These are phyloP conservation scores for Mycena galericulata DNA, from an alignment of 768 basidiomycete genomes.

Conservation along the genomic window DNA sequence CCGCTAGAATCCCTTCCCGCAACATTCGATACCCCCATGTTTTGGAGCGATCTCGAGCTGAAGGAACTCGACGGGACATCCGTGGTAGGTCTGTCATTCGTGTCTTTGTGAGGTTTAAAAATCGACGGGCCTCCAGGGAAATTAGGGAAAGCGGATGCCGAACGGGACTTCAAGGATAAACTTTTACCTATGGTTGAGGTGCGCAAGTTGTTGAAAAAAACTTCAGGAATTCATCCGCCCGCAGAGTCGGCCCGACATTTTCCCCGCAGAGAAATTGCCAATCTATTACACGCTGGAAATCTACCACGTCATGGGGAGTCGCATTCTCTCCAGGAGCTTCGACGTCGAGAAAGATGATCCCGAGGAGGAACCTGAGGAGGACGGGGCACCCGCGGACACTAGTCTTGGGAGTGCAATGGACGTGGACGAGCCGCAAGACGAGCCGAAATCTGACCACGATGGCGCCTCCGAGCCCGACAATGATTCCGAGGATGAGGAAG, in stretches of 20 bases:
- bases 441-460: constrained; percentile 35
- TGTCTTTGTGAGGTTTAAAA: constrained; percentile 1
- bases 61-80: constrained; percentile 83
- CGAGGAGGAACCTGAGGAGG: constrained; percentile 45
- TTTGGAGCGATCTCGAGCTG: constrained; percentile 85
- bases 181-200: constrained; percentile 82
- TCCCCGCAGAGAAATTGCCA: constrained; percentile 60
- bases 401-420: constrained; percentile 56
- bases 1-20: constrained; percentile 72
- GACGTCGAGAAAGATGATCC: constrained; percentile 73
- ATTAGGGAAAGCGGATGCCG: constrained; percentile 87
- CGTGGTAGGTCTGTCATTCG: constrained; percentile 77
- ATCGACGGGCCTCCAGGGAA: constrained; percentile 65
- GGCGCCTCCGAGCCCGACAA: constrained; percentile 44
- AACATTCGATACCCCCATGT: constrained; percentile 92
- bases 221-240: constrained; percentile 6
- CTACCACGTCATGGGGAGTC: constrained; percentile 92
- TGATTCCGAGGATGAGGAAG: constrained; percentile 52
- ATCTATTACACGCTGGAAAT: constrained; percentile 73
- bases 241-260: constrained; percentile 81
- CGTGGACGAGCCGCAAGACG: constrained; percentile 47
- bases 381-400: constrained; percentile 40
- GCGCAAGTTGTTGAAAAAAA: constrained; percentile 30
- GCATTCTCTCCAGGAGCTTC: constrained; percentile 94
- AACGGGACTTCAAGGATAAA: constrained; percentile 74